Percentiles rank a stretch among this genome's conserved stretches.
Conservation (phyloP, 2,329 filamentous ascomycete species). For the Colletotrichum musae region DNA sequence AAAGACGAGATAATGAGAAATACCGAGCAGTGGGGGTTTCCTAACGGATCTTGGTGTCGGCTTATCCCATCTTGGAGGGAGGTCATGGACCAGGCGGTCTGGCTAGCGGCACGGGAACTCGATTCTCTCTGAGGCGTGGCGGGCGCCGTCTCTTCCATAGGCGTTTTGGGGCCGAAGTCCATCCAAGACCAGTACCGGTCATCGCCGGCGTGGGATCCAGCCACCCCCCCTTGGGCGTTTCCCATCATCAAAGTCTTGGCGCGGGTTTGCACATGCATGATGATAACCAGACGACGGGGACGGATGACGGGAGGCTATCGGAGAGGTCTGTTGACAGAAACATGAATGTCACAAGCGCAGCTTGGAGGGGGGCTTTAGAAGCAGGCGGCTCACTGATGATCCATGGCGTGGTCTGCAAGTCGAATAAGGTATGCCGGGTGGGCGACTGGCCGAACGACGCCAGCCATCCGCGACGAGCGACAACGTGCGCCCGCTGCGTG, state of each 20-base stretch:
- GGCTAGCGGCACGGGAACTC: slow-evolving; percentile 14
- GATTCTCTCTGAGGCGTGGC: slow-evolving; percentile 16
- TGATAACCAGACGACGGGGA: slow-evolving; percentile 19
- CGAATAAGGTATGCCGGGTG: slow-evolving; percentile 24
- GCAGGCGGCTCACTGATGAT: slow-evolving; percentile 1
- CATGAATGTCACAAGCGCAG: slow-evolving; percentile 32
- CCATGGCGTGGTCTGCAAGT: slow-evolving; percentile 5
- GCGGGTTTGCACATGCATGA: slow-evolving; percentile 21
- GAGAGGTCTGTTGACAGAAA: slow-evolving; percentile 33
- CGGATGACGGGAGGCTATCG: slow-evolving; percentile 20
- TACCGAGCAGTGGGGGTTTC: slow-evolving; percentile 27
- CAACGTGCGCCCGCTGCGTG: slow-evolving; percentile 32
- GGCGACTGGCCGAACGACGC: slow-evolving; percentile 18
- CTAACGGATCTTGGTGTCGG: slow-evolving; percentile 14
- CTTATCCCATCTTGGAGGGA: slow-evolving; percentile 13
- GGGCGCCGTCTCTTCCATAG: slow-evolving; percentile 10
- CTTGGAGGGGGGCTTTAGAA: background rate
- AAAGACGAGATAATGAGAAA: slow-evolving; percentile 1
- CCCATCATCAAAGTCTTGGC: background rate
- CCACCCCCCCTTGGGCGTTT: background rate
- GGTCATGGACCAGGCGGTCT: slow-evolving; percentile 24
- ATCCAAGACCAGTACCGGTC: slow-evolving; percentile 6
- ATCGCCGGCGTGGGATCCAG: slow-evolving; percentile 16
- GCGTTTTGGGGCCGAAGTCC: background rate
- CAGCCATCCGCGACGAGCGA: slow-evolving; percentile 1